Percentiles rank a stretch among this genome's conserved stretches.
These are phyloP conservation scores for Tricholoma furcatifolium DNA, from an alignment of 768 basidiomycete genomes.

Conservation along the genomic window DNA sequence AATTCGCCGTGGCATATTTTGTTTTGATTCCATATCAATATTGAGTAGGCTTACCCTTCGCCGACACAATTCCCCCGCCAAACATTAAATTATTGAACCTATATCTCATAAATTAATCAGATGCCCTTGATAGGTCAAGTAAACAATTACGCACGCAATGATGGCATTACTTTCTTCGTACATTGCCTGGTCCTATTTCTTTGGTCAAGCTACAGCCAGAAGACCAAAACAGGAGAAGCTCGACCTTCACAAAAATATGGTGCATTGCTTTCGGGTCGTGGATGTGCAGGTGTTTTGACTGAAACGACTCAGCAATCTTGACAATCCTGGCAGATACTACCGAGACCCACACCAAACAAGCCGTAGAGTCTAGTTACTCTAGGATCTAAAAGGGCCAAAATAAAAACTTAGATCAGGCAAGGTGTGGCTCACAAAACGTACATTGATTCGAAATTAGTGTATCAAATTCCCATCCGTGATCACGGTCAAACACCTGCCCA, in stretches of 20 bases:
- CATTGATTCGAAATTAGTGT: conserved; percentile 11
- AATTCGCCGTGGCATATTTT: no score
- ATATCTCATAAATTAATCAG: background rate
- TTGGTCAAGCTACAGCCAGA: no score
- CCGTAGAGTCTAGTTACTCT: conserved; percentile 3
- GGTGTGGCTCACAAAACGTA: background rate
- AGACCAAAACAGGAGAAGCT: no score
- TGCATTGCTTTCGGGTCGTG: conserved; percentile 38
- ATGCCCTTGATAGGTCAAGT: no score
- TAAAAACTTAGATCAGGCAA: background rate
- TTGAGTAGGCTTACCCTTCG: background rate
- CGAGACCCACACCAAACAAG: conserved; percentile 1
- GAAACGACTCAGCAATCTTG: background rate
- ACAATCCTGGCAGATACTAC: no score
- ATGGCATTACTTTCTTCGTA: conserved; percentile 5
- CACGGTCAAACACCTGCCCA: conserved; percentile 11
- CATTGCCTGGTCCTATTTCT: conserved; percentile 10
- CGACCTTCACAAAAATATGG: conserved; percentile 34
- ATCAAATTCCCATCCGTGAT: conserved; percentile 17
- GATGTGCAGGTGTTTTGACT: conserved; percentile 29
- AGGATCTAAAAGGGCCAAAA: background rate
- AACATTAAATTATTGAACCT: conserved; percentile 3
- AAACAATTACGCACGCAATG: background rate
- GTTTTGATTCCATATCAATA: no score
- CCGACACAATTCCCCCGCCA: conserved; percentile 5